Evolutionary conservation across 176 grass and related monocot genomes (phyloP), one percentile per base, ranked within the genome.

Genomic region (Luzula sylvatica): DNA sequence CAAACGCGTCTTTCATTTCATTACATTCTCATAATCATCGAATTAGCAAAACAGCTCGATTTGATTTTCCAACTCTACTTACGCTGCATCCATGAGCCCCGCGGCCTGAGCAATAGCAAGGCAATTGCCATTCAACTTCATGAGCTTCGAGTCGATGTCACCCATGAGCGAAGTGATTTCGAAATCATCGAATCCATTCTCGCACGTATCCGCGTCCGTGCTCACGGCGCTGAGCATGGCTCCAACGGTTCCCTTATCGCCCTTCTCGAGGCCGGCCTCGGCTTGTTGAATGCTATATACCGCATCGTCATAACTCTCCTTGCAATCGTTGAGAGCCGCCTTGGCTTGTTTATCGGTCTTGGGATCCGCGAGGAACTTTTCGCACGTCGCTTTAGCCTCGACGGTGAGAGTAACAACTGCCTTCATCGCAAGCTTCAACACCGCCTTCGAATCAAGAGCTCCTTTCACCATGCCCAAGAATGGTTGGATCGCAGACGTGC

Each of bases 121-220:
- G 43, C 60, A 64, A 32, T 47, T 49, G 60, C 60, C 28, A 19
- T 64, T 64, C 25, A 64, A 27, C 25, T 64, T 64, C 60, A 64
- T 64, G 60, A 64, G 60, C 60, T 46, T 64, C 7, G 21, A 12
- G 15, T 64, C 60, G 11, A 32, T 11, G 8, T 64, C 60, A 1
- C n/a, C 9, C 60, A 64, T 64, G 23, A 47, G 28, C 5, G 60
- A 50, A 14, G 9, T 9, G 15, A 49, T 48, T 14, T 32, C 60
- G 30, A 64, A 50, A 27, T 57, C 66, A 20, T 29, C 39, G 3
- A 69, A 69, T 16, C 66, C 66, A 8, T 69, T 56, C 52, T 69
- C 66, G 8, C 66, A 69, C 15, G 66, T 69, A 22, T 56, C 66
- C 3, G 53, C 53, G 21, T 69, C 66, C 7, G 50, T 56, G 40